Percentiles rank a stretch among this genome's conserved stretches.
Conservation (phyloP, 2,329 filamentous ascomycete species). For the Periconia digitata region DNA sequence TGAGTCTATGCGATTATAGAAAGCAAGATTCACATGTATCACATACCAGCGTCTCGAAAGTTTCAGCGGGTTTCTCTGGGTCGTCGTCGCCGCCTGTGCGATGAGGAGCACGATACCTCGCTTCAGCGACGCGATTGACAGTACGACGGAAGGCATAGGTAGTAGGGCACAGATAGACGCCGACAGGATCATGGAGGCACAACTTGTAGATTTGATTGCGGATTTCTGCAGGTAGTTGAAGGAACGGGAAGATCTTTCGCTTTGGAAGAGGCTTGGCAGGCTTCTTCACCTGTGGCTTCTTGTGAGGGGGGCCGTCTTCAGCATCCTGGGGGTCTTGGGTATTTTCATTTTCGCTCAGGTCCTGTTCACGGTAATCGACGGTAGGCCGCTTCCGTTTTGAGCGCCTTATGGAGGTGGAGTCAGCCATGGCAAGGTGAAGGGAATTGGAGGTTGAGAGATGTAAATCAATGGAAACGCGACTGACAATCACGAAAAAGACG, state of each 20-base stretch:
- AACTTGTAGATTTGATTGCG: conserved; percentile 37
- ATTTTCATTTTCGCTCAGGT: conserved; percentile 21
- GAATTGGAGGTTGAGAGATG: background rate
- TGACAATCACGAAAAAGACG: conserved; percentile 27
- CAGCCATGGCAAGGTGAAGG: background rate
- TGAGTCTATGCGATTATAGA: too few species aligned
- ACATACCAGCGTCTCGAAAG: background rate
- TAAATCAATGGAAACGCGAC: conserved; percentile 6
- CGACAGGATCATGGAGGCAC: conserved; percentile 27
- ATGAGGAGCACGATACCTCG: conserved; percentile 2
- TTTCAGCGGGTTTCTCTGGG: background rate
- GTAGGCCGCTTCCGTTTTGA: conserved; percentile 39
- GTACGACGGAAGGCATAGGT: conserved; percentile 32
- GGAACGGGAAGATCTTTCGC: conserved; percentile 36
- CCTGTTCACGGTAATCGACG: conserved; percentile 31
- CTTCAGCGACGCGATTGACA: conserved; percentile 20
- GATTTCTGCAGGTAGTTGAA: conserved; percentile 38
- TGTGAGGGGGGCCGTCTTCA: background rate
- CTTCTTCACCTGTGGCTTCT: conserved; percentile 24
- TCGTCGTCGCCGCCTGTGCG: conserved; percentile 5
- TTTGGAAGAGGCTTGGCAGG: conserved; percentile 27
- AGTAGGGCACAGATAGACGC: conserved; percentile 26
- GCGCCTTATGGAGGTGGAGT: conserved; percentile 9
- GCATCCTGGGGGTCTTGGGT: conserved; percentile 10
- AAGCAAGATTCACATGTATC: too few species aligned